phyloP scores from a whole-genome alignment of 352 stramenopile species.

The Pythium scleroteichum region DNA sequence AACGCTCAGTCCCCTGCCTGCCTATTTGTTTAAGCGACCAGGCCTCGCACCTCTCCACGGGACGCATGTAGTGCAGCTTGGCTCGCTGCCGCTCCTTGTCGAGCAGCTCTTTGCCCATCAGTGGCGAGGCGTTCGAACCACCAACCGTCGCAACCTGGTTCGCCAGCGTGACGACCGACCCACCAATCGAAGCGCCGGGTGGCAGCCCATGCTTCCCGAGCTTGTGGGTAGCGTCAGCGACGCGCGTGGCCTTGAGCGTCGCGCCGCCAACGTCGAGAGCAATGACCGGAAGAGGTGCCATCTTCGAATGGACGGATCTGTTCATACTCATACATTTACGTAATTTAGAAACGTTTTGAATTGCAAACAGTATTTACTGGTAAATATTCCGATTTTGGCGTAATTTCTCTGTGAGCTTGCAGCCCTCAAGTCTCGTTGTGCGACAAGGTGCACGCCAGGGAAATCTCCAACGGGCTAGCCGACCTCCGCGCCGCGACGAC shows the following conservation, averaged over 20 bases:
- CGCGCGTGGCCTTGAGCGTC: slow-evolving; percentile 63
- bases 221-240: slow-evolving; percentile 20
- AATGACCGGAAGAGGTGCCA: slow-evolving; percentile 32
- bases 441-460: slow-evolving; percentile 3
- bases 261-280: slow-evolving; percentile 60
- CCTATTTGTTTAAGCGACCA: neutral
- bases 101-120: slow-evolving; percentile 52
- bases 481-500: too few relatives aligned
- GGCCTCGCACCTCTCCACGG: slow-evolving; percentile 25
- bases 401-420: neutral
- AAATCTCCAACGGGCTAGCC: neutral
- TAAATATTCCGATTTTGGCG: neutral
- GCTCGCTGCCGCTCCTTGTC: slow-evolving; percentile 55
- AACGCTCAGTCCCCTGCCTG: neutral
- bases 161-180: slow-evolving; percentile 32
- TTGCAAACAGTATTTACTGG: too few relatives aligned
- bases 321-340: too few relatives aligned
- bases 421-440: neutral
- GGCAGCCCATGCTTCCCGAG: neutral
- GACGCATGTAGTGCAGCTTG: slow-evolving; percentile 24
- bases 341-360: too few relatives aligned
- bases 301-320: neutral
- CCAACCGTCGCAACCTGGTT: slow-evolving; percentile 50
- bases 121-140: slow-evolving; percentile 14
- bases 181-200: neutral